Base-by-base conservation (phyloP, 257 asterid species). In the Nicotiana benthamiana region DNA sequence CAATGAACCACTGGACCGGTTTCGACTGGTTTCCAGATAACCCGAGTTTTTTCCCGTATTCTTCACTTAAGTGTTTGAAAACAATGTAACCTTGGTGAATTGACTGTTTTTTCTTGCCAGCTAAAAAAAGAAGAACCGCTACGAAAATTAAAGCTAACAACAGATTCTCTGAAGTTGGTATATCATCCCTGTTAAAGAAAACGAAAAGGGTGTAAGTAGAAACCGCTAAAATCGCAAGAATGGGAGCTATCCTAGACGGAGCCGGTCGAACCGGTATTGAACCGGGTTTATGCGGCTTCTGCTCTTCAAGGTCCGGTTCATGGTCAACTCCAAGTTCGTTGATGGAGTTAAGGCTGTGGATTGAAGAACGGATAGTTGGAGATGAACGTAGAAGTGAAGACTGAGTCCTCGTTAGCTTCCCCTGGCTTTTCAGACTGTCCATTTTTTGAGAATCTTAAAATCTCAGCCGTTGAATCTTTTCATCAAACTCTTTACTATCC, bases 341-440 rank as follows among this genome's bases (percentile, higher is more conserved):
- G 77, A 91, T 89, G 30, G 98, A 95, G 34, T 97, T 43, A 43
- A 70, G 86, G 86, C 97, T 93, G 4, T 95, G 97, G 64, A 95
- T 95, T 63, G 98, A 92, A 1, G 98, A 95, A 70, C 94, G 89
- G 46, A 92, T 76, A 57, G 98, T 93, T 54, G 95, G 94, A 7
- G 98, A 93, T 2, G 97, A 91, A 27, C 99, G 92, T 88, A 95
- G 99, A 84, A 93, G 94, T 15, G 99, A 95, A 17, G 99, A 93
- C 60, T 93, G 85, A n/a, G 93, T 92, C 83, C 98, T 90, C 17
- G 97, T 89, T 51, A 93, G 91, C 92, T 91, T 92, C 88, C 88
- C 83, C 88, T 83, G 95, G 83, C 93, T 89, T 79, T 89, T 94
- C 86, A 87, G 91, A 77, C 91, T 87, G 62, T 93, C 99, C 99